A percentile compares a stretch with the other conserved stretches of the same genome.
phyloP scores from a whole-genome alignment of 345 rosid species.

The Nephelium lappaceum region DNA sequence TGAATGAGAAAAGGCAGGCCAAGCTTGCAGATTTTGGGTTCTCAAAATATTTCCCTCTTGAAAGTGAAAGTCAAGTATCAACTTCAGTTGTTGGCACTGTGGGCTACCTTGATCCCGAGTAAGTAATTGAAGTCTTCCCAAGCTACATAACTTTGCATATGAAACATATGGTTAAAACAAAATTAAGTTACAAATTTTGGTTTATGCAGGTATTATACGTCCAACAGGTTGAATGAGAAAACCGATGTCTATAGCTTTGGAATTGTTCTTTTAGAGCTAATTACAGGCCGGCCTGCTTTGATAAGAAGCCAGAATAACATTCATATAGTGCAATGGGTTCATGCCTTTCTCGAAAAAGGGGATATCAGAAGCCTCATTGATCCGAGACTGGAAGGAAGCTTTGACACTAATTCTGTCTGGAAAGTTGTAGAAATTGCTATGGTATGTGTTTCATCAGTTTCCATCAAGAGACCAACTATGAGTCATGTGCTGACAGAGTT shows the following conservation, averaged over 20 bases:
- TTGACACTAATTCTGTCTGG: conserved; percentile 36
- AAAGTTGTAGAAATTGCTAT: conserved; percentile 36
- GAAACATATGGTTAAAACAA: background rate
- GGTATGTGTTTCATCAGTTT: conserved; percentile 31
- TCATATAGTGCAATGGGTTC: conserved; percentile 25
- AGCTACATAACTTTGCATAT: background rate
- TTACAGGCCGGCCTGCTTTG: conserved; percentile 36
- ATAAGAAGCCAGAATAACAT: background rate
- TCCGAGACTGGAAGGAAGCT: conserved; percentile 29
- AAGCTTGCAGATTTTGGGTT: conserved; percentile 49
- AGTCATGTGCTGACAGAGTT: conserved; percentile 30
- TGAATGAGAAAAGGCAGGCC: conserved; percentile 45
- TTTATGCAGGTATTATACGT: conserved; percentile 24
- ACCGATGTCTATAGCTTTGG: conserved; percentile 50
- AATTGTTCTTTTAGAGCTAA: conserved; percentile 39
- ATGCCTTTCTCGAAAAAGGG: conserved; percentile 26
- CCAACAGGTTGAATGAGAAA: conserved; percentile 28
- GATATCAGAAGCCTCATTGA: conserved; percentile 37
- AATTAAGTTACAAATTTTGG: background rate
- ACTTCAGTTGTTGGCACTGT: conserved; percentile 43
- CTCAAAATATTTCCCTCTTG: conserved; percentile 39
- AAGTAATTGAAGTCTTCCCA: background rate
- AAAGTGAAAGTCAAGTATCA: conserved; percentile 39
- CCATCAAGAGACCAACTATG: conserved; percentile 38
- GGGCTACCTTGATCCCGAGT: conserved; percentile 43